These are phyloP conservation scores for Auricularia cornea DNA, from an alignment of 768 basidiomycete genomes.

Conservation along the genomic window DNA sequence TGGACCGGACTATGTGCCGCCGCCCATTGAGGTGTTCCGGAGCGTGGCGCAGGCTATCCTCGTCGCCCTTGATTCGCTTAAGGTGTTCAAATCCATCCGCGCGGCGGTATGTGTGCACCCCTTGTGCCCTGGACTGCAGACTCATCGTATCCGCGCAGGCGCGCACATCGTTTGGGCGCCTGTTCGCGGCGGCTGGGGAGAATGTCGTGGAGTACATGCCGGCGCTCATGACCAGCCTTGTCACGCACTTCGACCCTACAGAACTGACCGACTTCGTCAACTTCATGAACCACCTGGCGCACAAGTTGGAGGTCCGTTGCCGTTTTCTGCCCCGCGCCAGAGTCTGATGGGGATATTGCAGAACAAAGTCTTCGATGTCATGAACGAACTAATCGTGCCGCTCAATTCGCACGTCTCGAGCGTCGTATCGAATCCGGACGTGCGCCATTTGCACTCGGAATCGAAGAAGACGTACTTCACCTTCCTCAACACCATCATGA, in stretches of 20 bases:
- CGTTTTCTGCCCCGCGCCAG: conserved; percentile 1
- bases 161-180: conserved; percentile 86
- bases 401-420: conserved; percentile 74
- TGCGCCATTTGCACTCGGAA: conserved; percentile 63
- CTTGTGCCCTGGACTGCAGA: too few species aligned
- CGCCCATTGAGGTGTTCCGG: conserved; percentile 70
- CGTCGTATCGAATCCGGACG: conserved; percentile 82
- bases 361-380: conserved; percentile 78
- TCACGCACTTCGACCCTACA: conserved; percentile 83
- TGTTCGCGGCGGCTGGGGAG: conserved; percentile 82
- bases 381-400: conserved; percentile 85
- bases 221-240: conserved; percentile 79
- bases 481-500: conserved; percentile 73
- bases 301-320: conserved; percentile 70
- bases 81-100: conserved; percentile 73
- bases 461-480: conserved; percentile 85
- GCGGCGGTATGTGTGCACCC: conserved; percentile 69
- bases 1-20: conserved; percentile 56
- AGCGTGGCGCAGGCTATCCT: conserved; percentile 82
- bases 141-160: too few species aligned
- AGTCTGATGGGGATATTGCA: conserved; percentile 21
- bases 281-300: conserved; percentile 85
- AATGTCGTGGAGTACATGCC: conserved; percentile 83
- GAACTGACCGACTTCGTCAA: conserved; percentile 94
- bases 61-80: conserved; percentile 82